A percentile compares a stretch with the other conserved stretches of the same genome.
These are phyloP conservation scores for Ilex aquifolium DNA, from an alignment of 257 asterid genomes.

Conservation along the genomic window DNA sequence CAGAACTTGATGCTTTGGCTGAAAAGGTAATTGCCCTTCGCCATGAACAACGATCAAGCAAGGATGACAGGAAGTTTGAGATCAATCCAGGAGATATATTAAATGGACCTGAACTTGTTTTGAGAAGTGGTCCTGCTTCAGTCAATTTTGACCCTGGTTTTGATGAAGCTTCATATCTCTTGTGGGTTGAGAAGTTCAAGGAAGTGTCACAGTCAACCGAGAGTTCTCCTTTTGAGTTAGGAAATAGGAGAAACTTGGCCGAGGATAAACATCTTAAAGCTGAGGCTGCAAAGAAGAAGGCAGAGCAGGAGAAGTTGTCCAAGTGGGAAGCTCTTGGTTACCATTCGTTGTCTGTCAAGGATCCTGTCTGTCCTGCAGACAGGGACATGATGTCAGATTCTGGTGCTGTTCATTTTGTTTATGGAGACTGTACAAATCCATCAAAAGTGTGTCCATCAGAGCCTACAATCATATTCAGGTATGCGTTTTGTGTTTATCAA, in stretches of 20 bases:
- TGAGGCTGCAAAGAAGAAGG: conserved; percentile 66
- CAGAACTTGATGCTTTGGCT: conserved; percentile 46
- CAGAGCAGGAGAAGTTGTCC: conserved; percentile 62
- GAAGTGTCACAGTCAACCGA: conserved; percentile 38
- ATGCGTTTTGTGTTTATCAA: neutral
- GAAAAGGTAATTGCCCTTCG: conserved; percentile 59
- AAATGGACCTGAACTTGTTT: conserved; percentile 31
- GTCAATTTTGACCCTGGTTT: conserved; percentile 47
- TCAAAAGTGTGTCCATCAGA: conserved; percentile 51
- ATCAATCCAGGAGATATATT: conserved; percentile 40
- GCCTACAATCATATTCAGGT: conserved; percentile 78
- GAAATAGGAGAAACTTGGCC: conserved; percentile 36
- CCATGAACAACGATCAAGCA: conserved; percentile 28
- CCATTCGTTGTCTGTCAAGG: conserved; percentile 54
- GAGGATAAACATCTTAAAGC: conserved; percentile 57
- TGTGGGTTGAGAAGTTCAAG: conserved; percentile 90
- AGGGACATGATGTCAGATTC: conserved; percentile 49
- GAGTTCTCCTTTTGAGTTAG: conserved; percentile 28
- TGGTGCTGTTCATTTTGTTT: conserved; percentile 71
- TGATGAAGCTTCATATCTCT: conserved; percentile 73
- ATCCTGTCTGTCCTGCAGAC: conserved; percentile 41
- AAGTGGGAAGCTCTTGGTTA: conserved; percentile 91
- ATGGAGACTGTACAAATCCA: conserved; percentile 93
- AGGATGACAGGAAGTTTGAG: conserved; percentile 55
- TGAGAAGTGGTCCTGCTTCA: conserved; percentile 35